Conservation (phyloP, 2,329 filamentous ascomycete species). For the Cytospora paraplurivora region DNA sequence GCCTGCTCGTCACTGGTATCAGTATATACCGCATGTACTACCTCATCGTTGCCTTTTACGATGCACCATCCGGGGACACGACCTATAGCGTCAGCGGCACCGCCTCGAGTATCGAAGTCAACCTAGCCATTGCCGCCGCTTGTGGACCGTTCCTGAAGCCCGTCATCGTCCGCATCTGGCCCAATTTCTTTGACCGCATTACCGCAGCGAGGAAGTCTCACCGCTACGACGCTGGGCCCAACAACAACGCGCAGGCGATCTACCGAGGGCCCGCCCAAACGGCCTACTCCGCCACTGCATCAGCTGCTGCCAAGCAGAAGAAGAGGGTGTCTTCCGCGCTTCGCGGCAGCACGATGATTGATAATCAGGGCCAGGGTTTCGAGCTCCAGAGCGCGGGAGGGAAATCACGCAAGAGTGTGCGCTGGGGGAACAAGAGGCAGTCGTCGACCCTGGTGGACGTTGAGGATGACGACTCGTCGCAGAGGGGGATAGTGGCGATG, state of each 20-base stretch:
- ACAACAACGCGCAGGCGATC: neutral
- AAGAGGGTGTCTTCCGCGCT: neutral
- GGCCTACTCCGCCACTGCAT: conserved; percentile 4
- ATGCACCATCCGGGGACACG: conserved; percentile 29
- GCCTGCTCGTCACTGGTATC: conserved; percentile 13
- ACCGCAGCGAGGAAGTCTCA: neutral
- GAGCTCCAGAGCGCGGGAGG: conserved; percentile 9
- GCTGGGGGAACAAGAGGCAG: neutral
- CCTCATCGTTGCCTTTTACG: conserved; percentile 6
- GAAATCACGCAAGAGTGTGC: neutral
- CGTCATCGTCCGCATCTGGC: neutral
- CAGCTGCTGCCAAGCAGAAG: neutral
- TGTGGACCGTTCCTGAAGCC: conserved; percentile 30
- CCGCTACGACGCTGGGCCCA: conserved; percentile 5
- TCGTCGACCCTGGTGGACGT: neutral
- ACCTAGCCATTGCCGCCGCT: conserved; percentile 35
- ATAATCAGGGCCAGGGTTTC: neutral
- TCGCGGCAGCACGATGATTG: neutral
- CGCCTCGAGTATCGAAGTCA: conserved; percentile 34
- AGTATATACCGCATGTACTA: conserved; percentile 11
- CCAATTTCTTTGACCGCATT: neutral
- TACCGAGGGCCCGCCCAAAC: neutral
- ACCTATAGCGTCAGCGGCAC: conserved; percentile 34
- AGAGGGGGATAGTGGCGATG: conserved; percentile 13
- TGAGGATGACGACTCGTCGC: conserved; percentile 13